Percentiles rank a stretch among this genome's conserved stretches.
Evolutionary conservation across 202 grass and related monocot genomes (phyloP).

Genomic region (Musa balbisiana): DNA sequence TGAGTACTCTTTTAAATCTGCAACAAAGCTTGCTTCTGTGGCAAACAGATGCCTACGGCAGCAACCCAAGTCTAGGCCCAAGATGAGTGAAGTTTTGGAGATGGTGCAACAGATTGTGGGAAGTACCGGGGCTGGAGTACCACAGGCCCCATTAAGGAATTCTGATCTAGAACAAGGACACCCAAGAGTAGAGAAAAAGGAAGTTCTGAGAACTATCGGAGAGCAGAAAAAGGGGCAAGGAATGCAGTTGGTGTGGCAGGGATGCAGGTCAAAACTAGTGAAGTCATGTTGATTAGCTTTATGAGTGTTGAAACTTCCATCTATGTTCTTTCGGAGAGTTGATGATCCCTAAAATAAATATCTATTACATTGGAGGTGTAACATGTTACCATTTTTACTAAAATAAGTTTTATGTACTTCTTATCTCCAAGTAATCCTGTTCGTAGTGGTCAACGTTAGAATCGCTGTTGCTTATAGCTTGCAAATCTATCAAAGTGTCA

Average conservation of each 20-base stretch:
- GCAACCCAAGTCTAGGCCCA: slow-evolving; percentile 66
- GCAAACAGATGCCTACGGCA: slow-evolving; percentile 74
- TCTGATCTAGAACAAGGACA: slow-evolving; percentile 12
- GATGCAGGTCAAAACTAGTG: slow-evolving; percentile 58
- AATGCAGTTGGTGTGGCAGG: slow-evolving; percentile 41
- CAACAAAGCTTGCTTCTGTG: slow-evolving; percentile 50
- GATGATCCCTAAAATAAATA: too few species aligned
- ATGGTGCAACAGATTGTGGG: slow-evolving; percentile 65
- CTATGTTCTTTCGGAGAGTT: neutral
- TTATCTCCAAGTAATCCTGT: too few species aligned
- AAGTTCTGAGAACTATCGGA: slow-evolving; percentile 35
- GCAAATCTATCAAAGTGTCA: too few species aligned
- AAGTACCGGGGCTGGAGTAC: slow-evolving; percentile 30
- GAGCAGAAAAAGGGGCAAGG: slow-evolving; percentile 38
- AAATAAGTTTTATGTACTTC: too few species aligned
- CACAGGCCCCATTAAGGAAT: slow-evolving; percentile 59
- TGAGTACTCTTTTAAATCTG: slow-evolving; percentile 61
- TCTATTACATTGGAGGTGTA: too few species aligned
- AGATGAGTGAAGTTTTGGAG: slow-evolving; percentile 87
- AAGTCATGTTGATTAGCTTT: slow-evolving; percentile 38
- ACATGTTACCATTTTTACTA: too few species aligned
- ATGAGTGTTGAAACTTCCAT: neutral
- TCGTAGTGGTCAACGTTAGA: too few species aligned
- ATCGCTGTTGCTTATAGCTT: too few species aligned
- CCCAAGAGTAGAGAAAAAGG: slow-evolving; percentile 30